Evolutionary conservation across 768 basidiomycete species (phyloP).

Genomic region (Kwoniella bestiolae): DNA sequence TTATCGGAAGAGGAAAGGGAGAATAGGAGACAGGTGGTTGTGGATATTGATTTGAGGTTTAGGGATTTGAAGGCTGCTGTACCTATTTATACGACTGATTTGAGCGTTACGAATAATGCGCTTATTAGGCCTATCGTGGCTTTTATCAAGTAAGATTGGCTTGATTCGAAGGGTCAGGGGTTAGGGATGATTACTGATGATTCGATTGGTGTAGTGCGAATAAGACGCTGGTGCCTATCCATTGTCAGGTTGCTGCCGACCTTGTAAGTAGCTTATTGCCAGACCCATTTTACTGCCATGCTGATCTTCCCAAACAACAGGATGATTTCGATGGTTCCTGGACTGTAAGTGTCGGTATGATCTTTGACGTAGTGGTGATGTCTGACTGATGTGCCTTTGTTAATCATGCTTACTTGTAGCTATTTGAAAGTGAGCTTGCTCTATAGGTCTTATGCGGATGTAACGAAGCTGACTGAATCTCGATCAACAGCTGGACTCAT

Average conservation of each 20-base stretch:
- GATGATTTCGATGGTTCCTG: slow-evolving; percentile 92
- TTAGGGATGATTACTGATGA: slow-evolving; percentile 12
- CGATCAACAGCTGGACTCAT: slow-evolving; percentile 81
- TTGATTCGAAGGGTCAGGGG: not conserved
- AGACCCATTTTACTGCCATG: not conserved
- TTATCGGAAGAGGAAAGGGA: slow-evolving; percentile 33
- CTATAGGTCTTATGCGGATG: not conserved
- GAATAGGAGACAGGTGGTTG: slow-evolving; percentile 56
- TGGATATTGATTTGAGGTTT: slow-evolving; percentile 94
- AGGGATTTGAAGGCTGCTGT: slow-evolving; percentile 93
- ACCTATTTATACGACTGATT: slow-evolving; percentile 83
- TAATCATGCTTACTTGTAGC: slow-evolving; percentile 60
- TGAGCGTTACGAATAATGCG: slow-evolving; percentile 91
- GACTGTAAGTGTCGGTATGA: slow-evolving; percentile 66
- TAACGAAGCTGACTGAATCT: slow-evolving; percentile 10
- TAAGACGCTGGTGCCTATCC: slow-evolving; percentile 90
- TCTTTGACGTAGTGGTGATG: not conserved
- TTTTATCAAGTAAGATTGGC: slow-evolving; percentile 83
- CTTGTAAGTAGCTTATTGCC: slow-evolving; percentile 56
- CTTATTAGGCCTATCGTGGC: slow-evolving; percentile 94
- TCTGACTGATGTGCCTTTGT: slow-evolving; percentile 12
- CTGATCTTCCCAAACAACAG: slow-evolving; percentile 12
- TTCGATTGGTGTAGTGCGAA: slow-evolving; percentile 69
- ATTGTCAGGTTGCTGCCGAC: slow-evolving; percentile 82
- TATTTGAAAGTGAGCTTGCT: slow-evolving; percentile 81